phyloP scores from a whole-genome alignment of 2,329 filamentous ascomycete genomes.

The Emergomyces orientalis region DNA sequence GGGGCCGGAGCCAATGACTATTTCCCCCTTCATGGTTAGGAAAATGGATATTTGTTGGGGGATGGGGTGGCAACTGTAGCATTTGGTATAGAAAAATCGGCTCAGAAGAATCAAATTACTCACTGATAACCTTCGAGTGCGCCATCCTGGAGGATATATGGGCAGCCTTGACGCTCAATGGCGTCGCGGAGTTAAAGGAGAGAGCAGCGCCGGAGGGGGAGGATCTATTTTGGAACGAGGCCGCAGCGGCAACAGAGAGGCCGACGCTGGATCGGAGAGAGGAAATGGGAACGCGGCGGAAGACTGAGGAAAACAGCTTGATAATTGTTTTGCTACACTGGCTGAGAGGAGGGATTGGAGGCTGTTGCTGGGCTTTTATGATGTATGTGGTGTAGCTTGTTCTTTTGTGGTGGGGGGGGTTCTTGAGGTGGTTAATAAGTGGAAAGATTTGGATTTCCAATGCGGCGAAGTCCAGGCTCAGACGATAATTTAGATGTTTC shows the following conservation, averaged over 20 bases:
- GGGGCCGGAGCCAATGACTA: slow-evolving; percentile 84
- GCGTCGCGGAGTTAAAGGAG: slow-evolving; percentile 27
- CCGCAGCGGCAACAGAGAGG: slow-evolving; percentile 63
- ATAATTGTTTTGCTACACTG: slow-evolving; percentile 39
- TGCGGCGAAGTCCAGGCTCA: not conserved
- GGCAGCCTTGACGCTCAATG: slow-evolving; percentile 34
- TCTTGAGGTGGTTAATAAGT: slow-evolving; percentile 7
- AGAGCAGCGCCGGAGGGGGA: slow-evolving; percentile 30
- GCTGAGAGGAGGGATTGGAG: slow-evolving; percentile 10
- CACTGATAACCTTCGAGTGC: slow-evolving; percentile 88
- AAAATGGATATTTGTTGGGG: slow-evolving; percentile 16
- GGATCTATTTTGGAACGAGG: slow-evolving; percentile 55
- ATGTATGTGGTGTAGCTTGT: not conserved
- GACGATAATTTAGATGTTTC: not conserved
- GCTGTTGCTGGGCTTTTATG: slow-evolving; percentile 10
- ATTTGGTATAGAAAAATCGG: slow-evolving; percentile 3
- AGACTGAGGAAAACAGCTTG: slow-evolving; percentile 87
- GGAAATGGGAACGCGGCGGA: slow-evolving; percentile 53
- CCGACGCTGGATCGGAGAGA: slow-evolving; percentile 64
- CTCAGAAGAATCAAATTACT: slow-evolving; percentile 30
- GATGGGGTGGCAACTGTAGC: slow-evolving; percentile 11
- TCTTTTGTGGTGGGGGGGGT: slow-evolving; percentile 9
- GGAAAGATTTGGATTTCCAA: slow-evolving; percentile 7
- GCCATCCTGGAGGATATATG: slow-evolving; percentile 50
- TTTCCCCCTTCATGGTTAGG: not conserved